phyloP scores from a whole-genome alignment of 2,329 filamentous ascomycete genomes.

The Epichloe typhina region DNA sequence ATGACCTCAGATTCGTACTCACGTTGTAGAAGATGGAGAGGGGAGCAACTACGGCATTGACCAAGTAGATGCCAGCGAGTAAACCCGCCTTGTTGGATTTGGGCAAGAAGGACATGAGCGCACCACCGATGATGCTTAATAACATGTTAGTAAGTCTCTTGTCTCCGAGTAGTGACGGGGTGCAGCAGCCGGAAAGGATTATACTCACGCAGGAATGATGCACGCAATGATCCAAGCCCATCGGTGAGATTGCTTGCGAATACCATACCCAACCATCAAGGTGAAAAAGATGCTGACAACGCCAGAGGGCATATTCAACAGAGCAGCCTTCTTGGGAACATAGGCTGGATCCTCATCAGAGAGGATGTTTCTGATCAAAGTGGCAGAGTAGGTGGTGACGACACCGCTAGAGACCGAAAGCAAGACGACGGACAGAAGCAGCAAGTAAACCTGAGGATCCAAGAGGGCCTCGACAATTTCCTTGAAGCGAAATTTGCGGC shows the following conservation, averaged over 20 bases:
- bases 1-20: conserved; percentile 7
- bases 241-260: conserved; percentile 32
- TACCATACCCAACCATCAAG: conserved; percentile 32
- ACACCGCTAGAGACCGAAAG: conserved; percentile 40
- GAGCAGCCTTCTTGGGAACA: conserved; percentile 27
- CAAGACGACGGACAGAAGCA: conserved; percentile 34
- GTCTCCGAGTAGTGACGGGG: background rate
- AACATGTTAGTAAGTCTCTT: background rate
- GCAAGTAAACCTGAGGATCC: conserved; percentile 38
- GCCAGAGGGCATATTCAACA: conserved; percentile 43
- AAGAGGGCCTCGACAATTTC: conserved; percentile 38
- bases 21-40: conserved; percentile 33
- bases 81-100: conserved; percentile 30
- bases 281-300: conserved; percentile 39
- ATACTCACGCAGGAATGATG: conserved; percentile 32
- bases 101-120: conserved; percentile 39
- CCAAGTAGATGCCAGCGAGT: conserved; percentile 36
- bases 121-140: conserved; percentile 31
- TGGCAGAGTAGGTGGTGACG: conserved; percentile 41
- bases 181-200: background rate
- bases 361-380: conserved; percentile 34
- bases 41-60: conserved; percentile 35
- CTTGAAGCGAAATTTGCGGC: conserved; percentile 36
- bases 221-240: conserved; percentile 37
- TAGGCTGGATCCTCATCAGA: conserved; percentile 17